These are phyloP conservation scores for Aquilaria sinensis DNA, from an alignment of 345 rosid species.

Conservation along the genomic window DNA sequence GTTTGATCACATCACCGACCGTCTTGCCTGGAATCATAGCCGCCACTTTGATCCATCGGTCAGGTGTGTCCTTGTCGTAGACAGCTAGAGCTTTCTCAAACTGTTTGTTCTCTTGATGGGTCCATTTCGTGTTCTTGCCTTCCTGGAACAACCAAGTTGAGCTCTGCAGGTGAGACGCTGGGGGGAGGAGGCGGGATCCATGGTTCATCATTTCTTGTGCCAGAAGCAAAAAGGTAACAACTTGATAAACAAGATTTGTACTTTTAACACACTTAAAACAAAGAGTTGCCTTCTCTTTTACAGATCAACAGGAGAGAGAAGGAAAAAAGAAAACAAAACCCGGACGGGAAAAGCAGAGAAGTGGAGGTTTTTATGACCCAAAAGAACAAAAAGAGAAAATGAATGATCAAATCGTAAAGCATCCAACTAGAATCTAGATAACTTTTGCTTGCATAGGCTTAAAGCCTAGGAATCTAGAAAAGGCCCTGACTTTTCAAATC, in stretches of 20 bases:
- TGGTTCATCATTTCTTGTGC: slow-evolving; percentile 40
- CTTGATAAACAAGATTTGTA: slow-evolving; percentile 16
- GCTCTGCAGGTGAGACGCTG: slow-evolving; percentile 37
- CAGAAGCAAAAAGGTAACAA: background rate
- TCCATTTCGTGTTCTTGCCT: slow-evolving; percentile 38
- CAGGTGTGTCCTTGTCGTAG: slow-evolving; percentile 53
- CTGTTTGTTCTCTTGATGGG: slow-evolving; percentile 51
- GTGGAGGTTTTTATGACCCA: slow-evolving; percentile 20
- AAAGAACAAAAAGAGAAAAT: slow-evolving; percentile 32
- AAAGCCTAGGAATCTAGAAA: slow-evolving; percentile 47
- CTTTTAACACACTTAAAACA: background rate
- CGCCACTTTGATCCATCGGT: slow-evolving; percentile 69
- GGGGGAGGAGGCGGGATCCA: slow-evolving; percentile 60
- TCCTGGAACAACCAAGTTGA: slow-evolving; percentile 53
- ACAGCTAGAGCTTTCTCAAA: slow-evolving; percentile 55
- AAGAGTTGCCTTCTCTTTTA: slow-evolving; percentile 19
- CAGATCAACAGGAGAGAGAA: background rate
- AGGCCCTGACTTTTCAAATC: slow-evolving; percentile 34
- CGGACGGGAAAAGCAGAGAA: slow-evolving; percentile 17
- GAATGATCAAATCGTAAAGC: slow-evolving; percentile 34
- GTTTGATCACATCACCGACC: slow-evolving; percentile 65
- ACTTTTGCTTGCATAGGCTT: slow-evolving; percentile 29
- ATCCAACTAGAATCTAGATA: slow-evolving; percentile 49
- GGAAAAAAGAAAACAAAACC: slow-evolving; percentile 12
- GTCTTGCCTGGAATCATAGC: slow-evolving; percentile 76